These are phyloP conservation scores for Trichoderma polysporum DNA, from an alignment of 2,329 filamentous ascomycete species.

Conservation along the genomic window DNA sequence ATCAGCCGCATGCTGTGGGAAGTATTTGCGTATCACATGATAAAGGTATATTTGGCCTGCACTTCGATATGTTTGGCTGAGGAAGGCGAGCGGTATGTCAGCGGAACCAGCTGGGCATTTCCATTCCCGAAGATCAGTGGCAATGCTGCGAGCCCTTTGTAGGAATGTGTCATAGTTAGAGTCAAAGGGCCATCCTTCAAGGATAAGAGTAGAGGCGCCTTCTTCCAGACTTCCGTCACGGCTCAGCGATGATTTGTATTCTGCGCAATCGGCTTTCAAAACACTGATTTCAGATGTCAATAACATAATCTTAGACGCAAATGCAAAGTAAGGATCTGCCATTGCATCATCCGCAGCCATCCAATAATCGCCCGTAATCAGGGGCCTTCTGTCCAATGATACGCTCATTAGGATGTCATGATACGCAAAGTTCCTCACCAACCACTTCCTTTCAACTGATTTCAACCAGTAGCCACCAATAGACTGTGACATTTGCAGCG, in stretches of 20 bases:
- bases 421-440: constrained; percentile 7
- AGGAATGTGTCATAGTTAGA: not conserved
- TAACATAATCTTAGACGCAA: not conserved
- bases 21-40: not conserved
- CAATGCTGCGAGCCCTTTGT: not conserved
- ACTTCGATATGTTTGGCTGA: constrained; percentile 3
- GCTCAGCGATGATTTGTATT: not conserved
- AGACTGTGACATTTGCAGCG: not conserved
- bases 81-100: not conserved
- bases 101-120: not conserved
- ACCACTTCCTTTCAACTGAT: not conserved
- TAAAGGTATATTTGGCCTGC: constrained; percentile 5
- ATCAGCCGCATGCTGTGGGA: not conserved
- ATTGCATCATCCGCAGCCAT: not conserved
- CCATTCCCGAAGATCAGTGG: not conserved
- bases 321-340: not conserved
- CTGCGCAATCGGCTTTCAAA: constrained; percentile 4
- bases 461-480: not conserved
- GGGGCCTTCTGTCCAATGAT: not conserved
- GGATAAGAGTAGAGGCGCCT: not conserved
- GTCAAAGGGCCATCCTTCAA: not conserved
- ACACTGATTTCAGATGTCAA: constrained; percentile 3
- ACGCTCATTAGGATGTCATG: constrained; percentile 10
- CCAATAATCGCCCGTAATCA: not conserved
- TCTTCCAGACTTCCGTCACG: not conserved